A percentile compares a stretch with the other conserved stretches of the same genome.
Conservation (phyloP, 2,329 filamentous ascomycete species). For the Talaromyces sp. region DNA sequence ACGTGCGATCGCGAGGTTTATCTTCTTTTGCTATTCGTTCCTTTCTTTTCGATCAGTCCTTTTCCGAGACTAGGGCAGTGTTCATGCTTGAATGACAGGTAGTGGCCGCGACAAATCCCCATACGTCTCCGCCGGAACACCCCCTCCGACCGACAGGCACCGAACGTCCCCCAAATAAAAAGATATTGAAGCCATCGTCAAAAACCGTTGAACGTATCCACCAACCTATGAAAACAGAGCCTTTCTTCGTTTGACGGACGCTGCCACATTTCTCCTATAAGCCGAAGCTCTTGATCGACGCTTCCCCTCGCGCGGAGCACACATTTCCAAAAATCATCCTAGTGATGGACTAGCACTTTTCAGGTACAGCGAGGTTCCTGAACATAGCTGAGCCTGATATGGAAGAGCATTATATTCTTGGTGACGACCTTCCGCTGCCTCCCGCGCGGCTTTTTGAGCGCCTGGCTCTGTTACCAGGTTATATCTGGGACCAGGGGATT, state of each 20-base stretch:
- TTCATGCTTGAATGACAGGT: background rate
- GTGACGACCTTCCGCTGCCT: constrained; percentile 52
- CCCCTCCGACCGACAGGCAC: constrained; percentile 1
- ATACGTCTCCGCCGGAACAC: background rate
- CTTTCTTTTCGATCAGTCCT: background rate
- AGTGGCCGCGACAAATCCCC: background rate
- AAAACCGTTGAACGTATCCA: background rate
- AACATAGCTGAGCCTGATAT: constrained; percentile 19
- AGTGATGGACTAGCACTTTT: constrained; percentile 10
- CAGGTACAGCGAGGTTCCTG: constrained; percentile 2
- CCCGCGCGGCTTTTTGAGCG: constrained; percentile 69
- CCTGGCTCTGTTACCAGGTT: constrained; percentile 68
- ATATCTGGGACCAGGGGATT: constrained; percentile 68
- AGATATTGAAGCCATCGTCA: background rate
- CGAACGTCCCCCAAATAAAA: background rate
- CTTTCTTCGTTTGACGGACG: background rate
- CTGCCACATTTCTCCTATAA: background rate
- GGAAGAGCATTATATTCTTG: constrained; percentile 35
- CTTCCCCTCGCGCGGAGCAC: background rate
- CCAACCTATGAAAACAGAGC: background rate
- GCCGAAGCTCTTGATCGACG: background rate
- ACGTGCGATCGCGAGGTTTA: constrained; percentile 1
- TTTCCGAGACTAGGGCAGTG: background rate
- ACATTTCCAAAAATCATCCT: background rate
- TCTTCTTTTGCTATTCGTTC: background rate